Percentiles rank a stretch among this genome's conserved stretches.
Conservation (phyloP, 1,284 basidiomycete species). For the Serendipita sp. region DNA sequence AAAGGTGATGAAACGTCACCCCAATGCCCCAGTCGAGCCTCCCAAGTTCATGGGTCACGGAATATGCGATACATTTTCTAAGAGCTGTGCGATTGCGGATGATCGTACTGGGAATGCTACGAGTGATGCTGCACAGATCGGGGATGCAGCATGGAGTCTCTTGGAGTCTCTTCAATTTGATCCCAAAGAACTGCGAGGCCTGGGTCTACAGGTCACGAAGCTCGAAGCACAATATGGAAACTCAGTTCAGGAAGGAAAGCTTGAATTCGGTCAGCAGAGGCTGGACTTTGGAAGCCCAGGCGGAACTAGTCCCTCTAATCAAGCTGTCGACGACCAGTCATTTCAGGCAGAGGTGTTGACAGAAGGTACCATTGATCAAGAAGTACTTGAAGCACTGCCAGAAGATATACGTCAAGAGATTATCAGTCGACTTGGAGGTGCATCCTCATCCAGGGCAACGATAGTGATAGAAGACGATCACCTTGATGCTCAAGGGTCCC, state of each 20-base stretch:
- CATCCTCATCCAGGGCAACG: conserved; percentile 30
- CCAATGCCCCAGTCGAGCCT: conserved; percentile 78
- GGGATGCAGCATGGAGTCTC: conserved; percentile 65
- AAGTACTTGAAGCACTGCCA: conserved; percentile 59
- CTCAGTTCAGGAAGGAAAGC: conserved; percentile 6
- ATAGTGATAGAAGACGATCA: background rate
- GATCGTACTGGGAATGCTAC: conserved; percentile 49
- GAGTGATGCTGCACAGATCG: conserved; percentile 57
- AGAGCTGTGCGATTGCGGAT: conserved; percentile 47
- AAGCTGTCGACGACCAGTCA: background rate
- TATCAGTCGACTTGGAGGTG: conserved; percentile 21
- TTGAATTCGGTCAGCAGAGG: background rate
- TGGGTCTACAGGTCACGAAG: conserved; percentile 88
- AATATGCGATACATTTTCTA: conserved; percentile 69
- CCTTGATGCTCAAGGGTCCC: conserved; percentile 1
- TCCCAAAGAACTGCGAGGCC: conserved; percentile 78
- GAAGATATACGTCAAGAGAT: conserved; percentile 56
- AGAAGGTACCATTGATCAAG: conserved; percentile 37
- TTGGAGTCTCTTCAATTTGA: conserved; percentile 63
- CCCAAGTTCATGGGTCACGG: conserved; percentile 97
- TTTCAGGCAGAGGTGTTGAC: background rate
- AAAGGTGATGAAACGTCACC: conserved; percentile 80
- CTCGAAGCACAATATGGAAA: conserved; percentile 38
- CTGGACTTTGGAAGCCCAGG: background rate
- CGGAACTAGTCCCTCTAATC: background rate